A percentile compares a stretch with the other conserved stretches of the same genome.
phyloP scores from a whole-genome alignment of 495 filamentous ascomycete genomes.

The Pyrenula aspistea region DNA sequence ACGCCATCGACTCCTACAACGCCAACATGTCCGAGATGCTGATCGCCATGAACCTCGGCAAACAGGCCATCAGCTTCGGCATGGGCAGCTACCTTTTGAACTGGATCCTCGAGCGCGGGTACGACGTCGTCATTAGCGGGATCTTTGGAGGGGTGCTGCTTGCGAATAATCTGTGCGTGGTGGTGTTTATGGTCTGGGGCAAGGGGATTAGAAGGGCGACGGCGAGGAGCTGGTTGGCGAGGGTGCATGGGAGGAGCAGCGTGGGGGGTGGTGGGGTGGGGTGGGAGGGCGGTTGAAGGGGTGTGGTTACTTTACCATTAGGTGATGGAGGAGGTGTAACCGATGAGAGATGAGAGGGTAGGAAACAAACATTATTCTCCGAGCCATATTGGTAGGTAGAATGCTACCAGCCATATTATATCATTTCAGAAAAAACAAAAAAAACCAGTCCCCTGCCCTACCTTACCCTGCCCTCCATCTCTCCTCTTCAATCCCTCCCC shows the following conservation, averaged over 20 bases:
- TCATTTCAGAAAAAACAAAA: too few species aligned
- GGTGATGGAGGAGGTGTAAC: too few species aligned
- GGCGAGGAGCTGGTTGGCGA: constrained; percentile 36
- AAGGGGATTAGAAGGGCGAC: constrained; percentile 42
- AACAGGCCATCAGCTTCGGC: constrained; percentile 50
- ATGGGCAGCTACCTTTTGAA: constrained; percentile 45
- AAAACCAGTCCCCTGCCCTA: too few species aligned
- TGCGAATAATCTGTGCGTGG: constrained; percentile 41
- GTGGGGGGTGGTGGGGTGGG: constrained; percentile 14
- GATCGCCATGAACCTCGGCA: constrained; percentile 58
- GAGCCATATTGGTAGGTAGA: too few species aligned
- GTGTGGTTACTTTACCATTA: too few species aligned
- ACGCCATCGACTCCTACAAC: constrained; percentile 47
- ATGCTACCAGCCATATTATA: too few species aligned
- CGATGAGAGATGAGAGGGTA: too few species aligned
- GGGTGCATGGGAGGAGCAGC: constrained; percentile 19
- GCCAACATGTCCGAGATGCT: constrained; percentile 50
- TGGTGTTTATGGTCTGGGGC: constrained; percentile 44
- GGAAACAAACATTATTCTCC: too few species aligned
- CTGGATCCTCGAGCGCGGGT: constrained; percentile 45
- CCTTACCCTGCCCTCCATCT: too few species aligned
- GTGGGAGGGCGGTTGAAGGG: too few species aligned
- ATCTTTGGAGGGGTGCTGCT: constrained; percentile 42
- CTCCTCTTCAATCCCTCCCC: too few species aligned
- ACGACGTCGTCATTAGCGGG: constrained; percentile 44